Evolutionary conservation across 108 stramenopile genomes (phyloP).

Genomic region (Tribonema minus): DNA sequence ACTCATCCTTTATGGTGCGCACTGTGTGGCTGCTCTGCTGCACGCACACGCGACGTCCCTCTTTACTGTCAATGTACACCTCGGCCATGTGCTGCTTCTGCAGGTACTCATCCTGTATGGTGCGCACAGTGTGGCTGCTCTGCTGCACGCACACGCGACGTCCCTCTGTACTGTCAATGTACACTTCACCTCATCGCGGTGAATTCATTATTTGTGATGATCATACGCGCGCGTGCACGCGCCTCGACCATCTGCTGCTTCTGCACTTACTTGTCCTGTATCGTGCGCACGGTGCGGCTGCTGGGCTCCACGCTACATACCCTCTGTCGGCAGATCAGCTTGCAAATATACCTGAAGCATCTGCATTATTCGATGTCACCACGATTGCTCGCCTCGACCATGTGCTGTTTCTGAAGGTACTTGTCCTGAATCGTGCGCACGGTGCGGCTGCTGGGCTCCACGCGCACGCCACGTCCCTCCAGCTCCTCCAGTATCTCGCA

Average conservation of each 20-base stretch:
- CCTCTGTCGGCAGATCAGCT: too few species aligned
- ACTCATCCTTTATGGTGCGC: conserved; percentile 87
- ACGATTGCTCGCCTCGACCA: neutral
- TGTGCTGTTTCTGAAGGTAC: conserved; percentile 75
- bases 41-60: conserved; percentile 73
- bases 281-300: conserved; percentile 72
- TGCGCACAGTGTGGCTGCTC: conserved; percentile 66
- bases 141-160: conserved; percentile 83
- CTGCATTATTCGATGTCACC: neutral
- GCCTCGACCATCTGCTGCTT: conserved; percentile 61
- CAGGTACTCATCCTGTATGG: conserved; percentile 87
- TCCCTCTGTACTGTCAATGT: too few species aligned
- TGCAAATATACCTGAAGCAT: too few species aligned
- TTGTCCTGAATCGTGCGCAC: conserved; percentile 91
- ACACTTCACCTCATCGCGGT: too few species aligned
- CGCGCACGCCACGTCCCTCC: conserved; percentile 74
- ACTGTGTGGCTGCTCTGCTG: conserved; percentile 77
- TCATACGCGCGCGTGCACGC: neutral
- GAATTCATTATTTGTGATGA: neutral
- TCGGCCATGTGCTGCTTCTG: conserved; percentile 70
- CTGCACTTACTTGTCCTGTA: conserved; percentile 91
- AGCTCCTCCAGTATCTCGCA: conserved; percentile 71
- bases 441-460: conserved; percentile 78
- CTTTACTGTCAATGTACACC: too few species aligned
- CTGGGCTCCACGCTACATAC: conserved; percentile 86